Percentiles rank a stretch among this genome's conserved stretches.
Evolutionary conservation across 768 basidiomycete genomes (phyloP).

Genomic region (Podaxis carcinomalis): DNA sequence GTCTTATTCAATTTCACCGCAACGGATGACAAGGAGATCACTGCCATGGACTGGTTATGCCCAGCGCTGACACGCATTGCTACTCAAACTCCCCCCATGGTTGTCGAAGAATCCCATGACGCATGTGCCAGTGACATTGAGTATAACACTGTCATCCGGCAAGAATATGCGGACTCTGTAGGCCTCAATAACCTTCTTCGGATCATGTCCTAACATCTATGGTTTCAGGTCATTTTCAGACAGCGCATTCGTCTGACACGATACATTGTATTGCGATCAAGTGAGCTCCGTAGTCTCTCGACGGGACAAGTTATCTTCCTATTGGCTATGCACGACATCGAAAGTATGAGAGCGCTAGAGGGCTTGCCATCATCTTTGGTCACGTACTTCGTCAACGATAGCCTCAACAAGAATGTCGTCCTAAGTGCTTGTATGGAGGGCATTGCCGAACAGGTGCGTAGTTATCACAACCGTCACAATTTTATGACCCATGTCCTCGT

Average conservation of each 20-base stretch:
- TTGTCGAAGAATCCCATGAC: constrained; percentile 79
- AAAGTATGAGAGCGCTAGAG: constrained; percentile 76
- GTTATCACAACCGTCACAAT: background rate
- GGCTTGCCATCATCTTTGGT: constrained; percentile 81
- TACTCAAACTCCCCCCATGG: constrained; percentile 78
- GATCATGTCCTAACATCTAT: background rate
- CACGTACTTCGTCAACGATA: constrained; percentile 84
- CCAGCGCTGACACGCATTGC: constrained; percentile 80
- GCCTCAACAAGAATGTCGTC: constrained; percentile 65
- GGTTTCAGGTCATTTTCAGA: constrained; percentile 57
- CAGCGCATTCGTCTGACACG: constrained; percentile 63
- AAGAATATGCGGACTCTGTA: constrained; percentile 78
- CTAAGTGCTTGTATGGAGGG: constrained; percentile 80
- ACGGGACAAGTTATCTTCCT: constrained; percentile 85
- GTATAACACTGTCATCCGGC: constrained; percentile 86
- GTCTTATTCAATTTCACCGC: constrained; percentile 79
- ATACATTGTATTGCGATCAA: constrained; percentile 58
- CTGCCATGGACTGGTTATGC: constrained; percentile 74
- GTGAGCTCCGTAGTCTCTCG: constrained; percentile 71
- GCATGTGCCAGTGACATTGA: constrained; percentile 84
- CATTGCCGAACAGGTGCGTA: constrained; percentile 74
- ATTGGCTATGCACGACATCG: constrained; percentile 82
- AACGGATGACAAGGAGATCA: constrained; percentile 46
- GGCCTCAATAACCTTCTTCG: constrained; percentile 14
- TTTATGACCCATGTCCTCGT: constrained; percentile 6